These are phyloP conservation scores for Ophiostoma sp. DNA, from an alignment of 2,329 filamentous ascomycete species.

Conservation along the genomic window DNA sequence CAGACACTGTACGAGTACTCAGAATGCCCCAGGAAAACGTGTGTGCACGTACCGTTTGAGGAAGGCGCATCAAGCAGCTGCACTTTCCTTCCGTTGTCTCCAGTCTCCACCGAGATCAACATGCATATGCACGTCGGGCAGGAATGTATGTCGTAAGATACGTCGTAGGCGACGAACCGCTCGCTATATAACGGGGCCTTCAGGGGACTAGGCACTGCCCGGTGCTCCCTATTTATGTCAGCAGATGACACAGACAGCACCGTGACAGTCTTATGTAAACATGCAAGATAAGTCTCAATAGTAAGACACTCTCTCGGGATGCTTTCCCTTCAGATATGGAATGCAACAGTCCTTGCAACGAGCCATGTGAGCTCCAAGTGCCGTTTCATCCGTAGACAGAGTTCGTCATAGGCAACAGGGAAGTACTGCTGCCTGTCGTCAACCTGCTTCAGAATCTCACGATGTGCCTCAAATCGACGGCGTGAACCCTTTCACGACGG, in stretches of 20 bases:
- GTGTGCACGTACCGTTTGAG: background rate
- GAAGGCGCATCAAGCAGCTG: background rate
- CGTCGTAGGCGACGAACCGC: no score
- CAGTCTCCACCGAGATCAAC: background rate
- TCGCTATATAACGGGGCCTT: no score
- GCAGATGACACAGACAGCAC: background rate
- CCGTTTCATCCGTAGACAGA: background rate
- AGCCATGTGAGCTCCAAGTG: background rate
- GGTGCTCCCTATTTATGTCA: no score
- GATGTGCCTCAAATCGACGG: no score
- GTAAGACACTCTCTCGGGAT: no score
- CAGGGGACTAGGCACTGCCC: no score
- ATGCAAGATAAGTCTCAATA: background rate
- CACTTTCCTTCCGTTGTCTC: background rate
- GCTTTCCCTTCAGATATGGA: no score
- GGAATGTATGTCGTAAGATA: no score
- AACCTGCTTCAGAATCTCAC: no score
- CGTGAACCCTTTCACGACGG: no score
- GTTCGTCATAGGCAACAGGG: background rate
- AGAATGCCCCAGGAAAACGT: background rate
- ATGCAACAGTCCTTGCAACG: background rate
- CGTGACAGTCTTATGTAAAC: background rate
- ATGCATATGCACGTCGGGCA: background rate
- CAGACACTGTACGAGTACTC: background rate
- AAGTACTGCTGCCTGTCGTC: background rate